phyloP scores from a whole-genome alignment of 2,329 filamentous ascomycete species.

The Parastagonospora nodorum region DNA sequence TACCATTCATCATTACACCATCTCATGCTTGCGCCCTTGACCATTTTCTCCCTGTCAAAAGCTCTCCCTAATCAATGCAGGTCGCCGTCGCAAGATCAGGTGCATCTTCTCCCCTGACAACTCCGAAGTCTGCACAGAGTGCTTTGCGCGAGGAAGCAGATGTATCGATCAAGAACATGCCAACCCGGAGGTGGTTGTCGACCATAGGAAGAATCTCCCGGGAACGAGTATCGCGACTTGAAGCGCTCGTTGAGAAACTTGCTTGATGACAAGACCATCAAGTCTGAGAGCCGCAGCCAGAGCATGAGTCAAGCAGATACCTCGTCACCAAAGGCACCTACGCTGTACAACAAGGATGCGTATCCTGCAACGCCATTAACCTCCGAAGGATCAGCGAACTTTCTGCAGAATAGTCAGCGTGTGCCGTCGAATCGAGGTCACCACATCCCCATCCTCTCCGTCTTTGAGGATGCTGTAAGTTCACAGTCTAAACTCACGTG shows the following conservation, averaged over 20 bases:
- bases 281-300: constrained; percentile 33
- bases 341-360: constrained; percentile 27
- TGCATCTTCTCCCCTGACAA: constrained; percentile 52
- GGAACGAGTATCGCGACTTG: constrained; percentile 49
- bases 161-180: constrained; percentile 55
- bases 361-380: constrained; percentile 43
- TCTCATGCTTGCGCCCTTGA: constrained; percentile 1
- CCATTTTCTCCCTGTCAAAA: neutral
- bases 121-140: constrained; percentile 51
- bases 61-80: constrained; percentile 38
- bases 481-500: neutral
- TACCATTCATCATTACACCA: constrained; percentile 4
- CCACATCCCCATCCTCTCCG: constrained; percentile 45
- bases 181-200: constrained; percentile 46
- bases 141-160: constrained; percentile 50
- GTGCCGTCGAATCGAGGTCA: constrained; percentile 33
- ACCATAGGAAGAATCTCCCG: constrained; percentile 51
- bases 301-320: constrained; percentile 30
- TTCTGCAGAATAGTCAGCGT: constrained; percentile 27
- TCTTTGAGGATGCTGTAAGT: constrained; percentile 47
- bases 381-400: constrained; percentile 33
- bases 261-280: constrained; percentile 42
- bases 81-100: constrained; percentile 56
- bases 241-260: constrained; percentile 48
- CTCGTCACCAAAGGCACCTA: constrained; percentile 32